These are phyloP conservation scores for Tirmania nivea DNA, from an alignment of 495 filamentous ascomycete species.

Conservation along the genomic window DNA sequence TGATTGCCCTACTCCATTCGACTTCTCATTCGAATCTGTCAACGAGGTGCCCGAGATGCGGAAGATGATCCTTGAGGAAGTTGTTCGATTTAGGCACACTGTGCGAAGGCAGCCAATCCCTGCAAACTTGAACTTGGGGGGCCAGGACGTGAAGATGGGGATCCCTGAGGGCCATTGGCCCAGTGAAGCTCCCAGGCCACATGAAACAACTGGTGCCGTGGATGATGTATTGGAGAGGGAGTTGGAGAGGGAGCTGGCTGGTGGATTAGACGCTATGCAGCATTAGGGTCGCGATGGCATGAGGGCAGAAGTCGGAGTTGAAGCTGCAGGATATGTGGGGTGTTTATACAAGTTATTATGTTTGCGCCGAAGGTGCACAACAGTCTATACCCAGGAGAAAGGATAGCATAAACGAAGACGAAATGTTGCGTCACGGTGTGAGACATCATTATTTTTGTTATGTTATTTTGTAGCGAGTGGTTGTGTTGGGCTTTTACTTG, in stretches of 20 bases:
- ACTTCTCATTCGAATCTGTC: conserved; percentile 93
- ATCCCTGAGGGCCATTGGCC: conserved; percentile 47
- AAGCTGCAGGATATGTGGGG: too few species aligned
- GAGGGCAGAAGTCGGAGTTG: too few species aligned
- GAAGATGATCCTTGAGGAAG: conserved; percentile 90
- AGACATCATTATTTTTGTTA: too few species aligned
- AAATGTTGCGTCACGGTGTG: too few species aligned
- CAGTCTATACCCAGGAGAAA: too few species aligned
- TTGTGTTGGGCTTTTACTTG: too few species aligned
- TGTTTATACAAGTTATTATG: too few species aligned
- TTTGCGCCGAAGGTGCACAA: too few species aligned
- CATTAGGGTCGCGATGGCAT: conserved; percentile 3
- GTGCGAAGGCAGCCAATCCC: conserved; percentile 46
- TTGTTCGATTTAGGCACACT: conserved; percentile 49
- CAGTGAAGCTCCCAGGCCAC: conserved; percentile 69
- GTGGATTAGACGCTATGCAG: conserved; percentile 45
- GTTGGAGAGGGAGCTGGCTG: conserved; percentile 69
- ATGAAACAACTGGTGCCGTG: conserved; percentile 37
- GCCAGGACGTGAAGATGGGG: conserved; percentile 35
- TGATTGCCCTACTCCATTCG: conserved; percentile 74
- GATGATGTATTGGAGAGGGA: conserved; percentile 22
- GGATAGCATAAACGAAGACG: too few species aligned
- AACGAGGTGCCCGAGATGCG: conserved; percentile 88
- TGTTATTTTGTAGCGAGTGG: too few species aligned
- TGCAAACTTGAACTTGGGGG: conserved; percentile 19